A percentile compares a stretch with the other conserved stretches of the same genome.
phyloP scores from a whole-genome alignment of 1,284 basidiomycete species.

The Spongiforma sp. region DNA sequence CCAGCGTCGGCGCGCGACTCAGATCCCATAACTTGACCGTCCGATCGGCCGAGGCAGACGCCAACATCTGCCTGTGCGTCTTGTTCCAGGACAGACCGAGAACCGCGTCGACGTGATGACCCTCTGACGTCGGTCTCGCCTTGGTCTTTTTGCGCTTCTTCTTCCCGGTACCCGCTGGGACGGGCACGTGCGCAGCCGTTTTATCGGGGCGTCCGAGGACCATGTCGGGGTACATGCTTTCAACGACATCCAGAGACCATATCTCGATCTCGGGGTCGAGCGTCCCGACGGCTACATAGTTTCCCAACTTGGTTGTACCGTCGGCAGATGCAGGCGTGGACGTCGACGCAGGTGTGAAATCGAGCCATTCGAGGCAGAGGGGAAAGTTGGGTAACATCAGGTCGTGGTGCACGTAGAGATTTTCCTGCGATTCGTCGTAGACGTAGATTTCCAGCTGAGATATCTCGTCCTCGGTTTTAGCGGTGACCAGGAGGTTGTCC shows the following conservation, averaged over 20 bases:
- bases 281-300: slow-evolving; percentile 96
- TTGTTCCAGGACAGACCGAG: slow-evolving; percentile 94
- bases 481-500: slow-evolving; percentile 92
- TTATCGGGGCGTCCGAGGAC: slow-evolving; percentile 91
- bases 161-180: slow-evolving; percentile 85
- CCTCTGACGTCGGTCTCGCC: slow-evolving; percentile 66
- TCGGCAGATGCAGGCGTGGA: slow-evolving; percentile 24
- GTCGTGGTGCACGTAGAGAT: slow-evolving; percentile 97
- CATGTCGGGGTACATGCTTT: slow-evolving; percentile 93
- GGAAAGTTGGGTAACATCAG: slow-evolving; percentile 98
- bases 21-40: slow-evolving; percentile 99
- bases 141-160: slow-evolving; percentile 94
- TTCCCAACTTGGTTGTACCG: slow-evolving; percentile 62
- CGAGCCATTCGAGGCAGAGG: slow-evolving; percentile 98
- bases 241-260: slow-evolving; percentile 95
- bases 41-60: slow-evolving; percentile 91
- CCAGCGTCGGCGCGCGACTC: slow-evolving; percentile 65
- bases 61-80: slow-evolving; percentile 87
- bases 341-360: slow-evolving; percentile 78
- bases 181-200: slow-evolving; percentile 80
- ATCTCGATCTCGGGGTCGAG: slow-evolving; percentile 99
- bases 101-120: slow-evolving; percentile 94
- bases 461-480: slow-evolving; percentile 97
- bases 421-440: slow-evolving; percentile 92
- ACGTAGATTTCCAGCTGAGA: slow-evolving; percentile 96